Percentiles rank a stretch among this genome's conserved stretches.
These are phyloP conservation scores for Globisporangium spinosum DNA, from an alignment of 352 stramenopile genomes.

Conservation along the genomic window DNA sequence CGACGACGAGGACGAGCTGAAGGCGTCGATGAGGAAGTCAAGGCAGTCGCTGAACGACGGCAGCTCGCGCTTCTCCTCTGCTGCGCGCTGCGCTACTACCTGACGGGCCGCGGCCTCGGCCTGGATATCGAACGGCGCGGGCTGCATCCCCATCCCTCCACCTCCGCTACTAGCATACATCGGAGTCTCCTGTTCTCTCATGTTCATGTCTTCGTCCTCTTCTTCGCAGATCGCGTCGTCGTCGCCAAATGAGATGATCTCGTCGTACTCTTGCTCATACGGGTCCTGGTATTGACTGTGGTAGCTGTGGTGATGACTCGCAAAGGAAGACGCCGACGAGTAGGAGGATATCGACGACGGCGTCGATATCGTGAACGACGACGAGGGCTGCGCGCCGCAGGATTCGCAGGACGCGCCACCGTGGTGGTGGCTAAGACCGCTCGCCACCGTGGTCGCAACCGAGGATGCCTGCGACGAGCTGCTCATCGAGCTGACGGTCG, in stretches of 20 bases:
- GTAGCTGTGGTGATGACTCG: not conserved
- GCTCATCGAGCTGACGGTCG: not conserved
- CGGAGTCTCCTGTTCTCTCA: no score
- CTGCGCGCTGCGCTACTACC: not conserved
- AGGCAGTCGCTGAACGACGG: constrained; percentile 17
- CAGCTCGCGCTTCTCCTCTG: constrained; percentile 8
- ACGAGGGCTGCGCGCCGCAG: not conserved
- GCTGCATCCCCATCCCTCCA: not conserved
- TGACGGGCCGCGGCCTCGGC: constrained; percentile 7
- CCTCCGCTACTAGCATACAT: not conserved
- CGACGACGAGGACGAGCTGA: constrained; percentile 6
- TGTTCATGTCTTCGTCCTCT: not conserved
- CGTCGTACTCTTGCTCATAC: constrained; percentile 10
- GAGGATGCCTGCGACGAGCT: not conserved
- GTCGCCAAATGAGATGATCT: constrained; percentile 14
- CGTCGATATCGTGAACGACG: not conserved
- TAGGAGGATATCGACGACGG: constrained; percentile 1
- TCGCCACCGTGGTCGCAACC: not conserved
- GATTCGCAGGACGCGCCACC: constrained; percentile 2
- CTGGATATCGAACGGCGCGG: constrained; percentile 6
- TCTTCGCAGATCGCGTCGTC: constrained; percentile 12
- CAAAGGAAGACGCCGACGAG: not conserved
- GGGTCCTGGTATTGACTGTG: not conserved
- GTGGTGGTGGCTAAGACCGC: not conserved
- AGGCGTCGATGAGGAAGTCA: constrained; percentile 20